Conservation (phyloP, 1,139 yeast species). For the Pneumocystis sp. region DNA sequence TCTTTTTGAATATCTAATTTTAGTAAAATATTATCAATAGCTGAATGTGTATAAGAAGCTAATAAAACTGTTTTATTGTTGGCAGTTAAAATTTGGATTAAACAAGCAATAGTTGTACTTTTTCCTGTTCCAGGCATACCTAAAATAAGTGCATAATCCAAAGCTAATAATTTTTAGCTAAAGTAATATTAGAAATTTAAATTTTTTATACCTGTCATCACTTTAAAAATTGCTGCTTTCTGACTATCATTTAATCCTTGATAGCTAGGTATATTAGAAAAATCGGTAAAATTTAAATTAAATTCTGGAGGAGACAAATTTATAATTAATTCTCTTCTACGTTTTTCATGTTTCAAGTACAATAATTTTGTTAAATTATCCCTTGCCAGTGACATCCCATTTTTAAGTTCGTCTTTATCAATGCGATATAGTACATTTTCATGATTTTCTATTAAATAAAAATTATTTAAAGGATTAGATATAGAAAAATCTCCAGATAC, state of each 20-base stretch:
- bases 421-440: conserved; percentile 36
- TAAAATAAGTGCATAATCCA: conserved; percentile 64
- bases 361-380: conserved; percentile 60
- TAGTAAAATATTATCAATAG: conserved; percentile 78
- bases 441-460: conserved; percentile 2
- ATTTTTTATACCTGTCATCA: conserved; percentile 26
- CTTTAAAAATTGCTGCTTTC: conserved; percentile 47
- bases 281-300: conserved; percentile 8
- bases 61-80: conserved; percentile 55
- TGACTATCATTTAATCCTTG: conserved; percentile 51
- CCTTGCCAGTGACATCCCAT: conserved; percentile 63
- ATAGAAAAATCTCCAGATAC: conserved; percentile 35
- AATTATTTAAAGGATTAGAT: conserved; percentile 7
- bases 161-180: conserved; percentile 23
- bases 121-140: conserved; percentile 99
- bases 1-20: conserved; percentile 43
- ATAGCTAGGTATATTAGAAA: not conserved
- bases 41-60: conserved; percentile 86
- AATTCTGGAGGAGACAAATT: conserved; percentile 40
- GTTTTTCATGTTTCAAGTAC: conserved; percentile 40
- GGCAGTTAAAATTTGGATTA: conserved; percentile 46
- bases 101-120: conserved; percentile 74
- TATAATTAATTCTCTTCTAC: conserved; percentile 45
- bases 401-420: conserved; percentile 66
- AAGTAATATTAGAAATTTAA: not conserved